Conservation (phyloP, 2,329 filamentous ascomycete genomes). For the Botryotinia convoluta region DNA sequence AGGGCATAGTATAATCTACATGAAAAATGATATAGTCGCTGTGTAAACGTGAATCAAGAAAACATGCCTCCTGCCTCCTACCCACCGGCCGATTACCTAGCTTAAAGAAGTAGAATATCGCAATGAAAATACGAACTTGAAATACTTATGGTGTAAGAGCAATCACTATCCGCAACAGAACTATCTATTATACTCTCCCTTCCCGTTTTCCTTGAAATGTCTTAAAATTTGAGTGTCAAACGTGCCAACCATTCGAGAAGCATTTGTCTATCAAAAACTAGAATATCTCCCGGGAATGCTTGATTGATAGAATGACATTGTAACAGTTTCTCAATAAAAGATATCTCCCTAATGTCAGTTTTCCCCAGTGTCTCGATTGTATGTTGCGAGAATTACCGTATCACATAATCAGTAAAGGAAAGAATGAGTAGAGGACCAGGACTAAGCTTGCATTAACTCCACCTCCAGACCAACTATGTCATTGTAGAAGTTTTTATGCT, state of each 20-base stretch:
- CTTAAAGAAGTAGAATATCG: not conserved
- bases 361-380: not conserved
- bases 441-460: constrained; percentile 22
- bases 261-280: not conserved
- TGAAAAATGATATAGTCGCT: not conserved
- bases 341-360: not conserved
- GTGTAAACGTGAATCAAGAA: not conserved
- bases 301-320: not conserved
- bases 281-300: not conserved
- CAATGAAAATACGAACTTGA: not conserved
- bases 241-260: not conserved
- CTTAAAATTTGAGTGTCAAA: not conserved
- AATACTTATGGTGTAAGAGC: not conserved
- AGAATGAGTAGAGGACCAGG: not conserved
- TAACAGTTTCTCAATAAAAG: not conserved
- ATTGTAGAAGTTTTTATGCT: constrained; percentile 24
- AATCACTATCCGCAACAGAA: not conserved
- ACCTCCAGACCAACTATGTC: constrained; percentile 16
- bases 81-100: not conserved
- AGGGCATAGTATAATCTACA: not conserved
- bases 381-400: not conserved
- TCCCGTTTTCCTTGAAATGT: not conserved
- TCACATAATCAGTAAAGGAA: not conserved
- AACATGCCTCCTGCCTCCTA: not conserved
- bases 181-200: not conserved